These are phyloP conservation scores for Amniculicola lignicola DNA, from an alignment of 495 filamentous ascomycete genomes.

Conservation along the genomic window DNA sequence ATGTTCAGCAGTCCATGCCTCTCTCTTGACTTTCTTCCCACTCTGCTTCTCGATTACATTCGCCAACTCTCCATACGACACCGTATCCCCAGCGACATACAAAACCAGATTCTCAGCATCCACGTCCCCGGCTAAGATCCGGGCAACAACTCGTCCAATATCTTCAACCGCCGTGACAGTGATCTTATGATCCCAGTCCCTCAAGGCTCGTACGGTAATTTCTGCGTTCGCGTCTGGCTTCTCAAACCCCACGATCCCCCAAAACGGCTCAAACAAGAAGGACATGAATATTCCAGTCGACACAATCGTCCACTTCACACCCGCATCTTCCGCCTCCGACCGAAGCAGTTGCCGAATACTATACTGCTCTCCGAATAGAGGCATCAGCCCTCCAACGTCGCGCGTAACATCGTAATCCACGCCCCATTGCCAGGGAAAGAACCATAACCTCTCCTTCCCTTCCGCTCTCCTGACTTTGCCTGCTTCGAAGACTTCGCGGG, in stretches of 20 bases:
- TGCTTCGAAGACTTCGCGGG: slow-evolving; percentile 50
- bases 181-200: slow-evolving; percentile 54
- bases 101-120: slow-evolving; percentile 42
- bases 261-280: slow-evolving; percentile 57
- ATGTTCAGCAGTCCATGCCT: slow-evolving; percentile 45
- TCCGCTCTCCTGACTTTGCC: slow-evolving; percentile 28
- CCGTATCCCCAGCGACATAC: slow-evolving; percentile 58
- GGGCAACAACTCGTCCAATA: slow-evolving; percentile 57
- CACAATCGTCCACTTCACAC: slow-evolving; percentile 56
- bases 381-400: slow-evolving; percentile 50
- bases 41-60: slow-evolving; percentile 47
- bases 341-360: slow-evolving; percentile 54
- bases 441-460: slow-evolving; percentile 35
- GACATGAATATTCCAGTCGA: slow-evolving; percentile 63
- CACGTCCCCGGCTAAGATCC: slow-evolving; percentile 46
- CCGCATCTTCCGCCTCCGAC: slow-evolving; percentile 38
- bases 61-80: slow-evolving; percentile 53
- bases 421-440: slow-evolving; percentile 66
- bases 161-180: slow-evolving; percentile 57
- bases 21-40: slow-evolving; percentile 44
- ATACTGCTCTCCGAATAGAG: slow-evolving; percentile 60
- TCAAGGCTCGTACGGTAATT: slow-evolving; percentile 49
- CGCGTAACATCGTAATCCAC: slow-evolving; percentile 63
- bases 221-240: slow-evolving; percentile 22
- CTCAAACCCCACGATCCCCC: slow-evolving; percentile 52